Base-by-base conservation (phyloP, 208 protist species). In the Leptomonas pyrrhocoris region DNA sequence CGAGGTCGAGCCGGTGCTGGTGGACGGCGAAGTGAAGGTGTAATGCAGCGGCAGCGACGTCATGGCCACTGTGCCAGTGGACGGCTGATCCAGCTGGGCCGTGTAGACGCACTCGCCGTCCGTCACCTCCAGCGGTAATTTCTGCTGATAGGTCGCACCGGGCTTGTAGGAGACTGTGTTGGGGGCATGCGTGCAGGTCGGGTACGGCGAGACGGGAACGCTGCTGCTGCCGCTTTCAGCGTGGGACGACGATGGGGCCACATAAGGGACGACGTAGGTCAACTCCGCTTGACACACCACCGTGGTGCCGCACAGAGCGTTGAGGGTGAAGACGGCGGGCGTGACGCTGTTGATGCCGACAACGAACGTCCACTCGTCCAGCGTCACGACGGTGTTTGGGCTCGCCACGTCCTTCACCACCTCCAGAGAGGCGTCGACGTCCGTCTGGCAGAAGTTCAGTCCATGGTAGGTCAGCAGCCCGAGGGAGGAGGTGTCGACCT, bases 271-370 rank as follows among this genome's bases (percentile, higher is more conserved):
- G 21, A 21, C 55, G 65, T 84, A 86, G 38, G 51, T 34, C 19
- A 90, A 11, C 30, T 31, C 57, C 15, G 81, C 77, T 49, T 81
- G 69, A 57, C 86, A 92, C 30, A 80, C 27, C 49, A 83, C 69
- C 15, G 62, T 55, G 0, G 23, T 45, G 28, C 65, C 73, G 45
- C 81, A 91, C 34, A 76, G 60, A 9, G 83, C 86, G 31, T 79
- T 67, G 2, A 85, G 43, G 21, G 76, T 81, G 53, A 92, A 81
- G 21, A 61, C 70, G 16, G 42, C 45, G 38, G 34, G 50, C 15
- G 19, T 69, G 30, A 62, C 15, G 71, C 60, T 9, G 56, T 74
- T 73, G 0, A 78, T 56, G 19, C 61, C 59, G 34, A 77, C 55
- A 25, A 77, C 21, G 73, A 83, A 92, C 8, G 28, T 67, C 86